Conservation (phyloP, 192 early-diverging fungal genomes). For the Umbelopsis vinacea region DNA sequence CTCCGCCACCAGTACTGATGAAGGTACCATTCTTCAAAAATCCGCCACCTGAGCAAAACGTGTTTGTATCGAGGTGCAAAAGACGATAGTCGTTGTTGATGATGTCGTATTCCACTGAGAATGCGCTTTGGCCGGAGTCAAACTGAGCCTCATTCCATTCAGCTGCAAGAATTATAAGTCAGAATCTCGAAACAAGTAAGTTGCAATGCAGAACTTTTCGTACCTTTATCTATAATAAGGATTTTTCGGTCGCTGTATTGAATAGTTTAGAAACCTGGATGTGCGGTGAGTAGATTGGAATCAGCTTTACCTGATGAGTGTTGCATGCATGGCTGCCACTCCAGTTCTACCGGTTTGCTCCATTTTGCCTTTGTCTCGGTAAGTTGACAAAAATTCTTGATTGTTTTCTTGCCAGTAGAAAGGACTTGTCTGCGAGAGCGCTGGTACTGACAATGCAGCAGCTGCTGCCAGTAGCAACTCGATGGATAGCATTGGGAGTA, state of each 20-base stretch:
- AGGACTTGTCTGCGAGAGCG: neutral
- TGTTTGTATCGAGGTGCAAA: constrained; percentile 55
- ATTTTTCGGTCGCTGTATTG: constrained; percentile 43
- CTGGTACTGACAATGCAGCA: neutral
- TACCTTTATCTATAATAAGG: constrained; percentile 59
- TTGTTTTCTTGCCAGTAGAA: constrained; percentile 27
- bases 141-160: constrained; percentile 55
- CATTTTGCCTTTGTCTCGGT: constrained; percentile 34
- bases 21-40: constrained; percentile 59
- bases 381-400: constrained; percentile 23
- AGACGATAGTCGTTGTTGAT: constrained; percentile 46
- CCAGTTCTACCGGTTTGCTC: constrained; percentile 44
- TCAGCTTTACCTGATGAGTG: constrained; percentile 41
- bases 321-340: constrained; percentile 56
- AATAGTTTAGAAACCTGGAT: no score
- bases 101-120: constrained; percentile 53
- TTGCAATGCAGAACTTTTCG: neutral
- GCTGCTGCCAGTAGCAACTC: neutral
- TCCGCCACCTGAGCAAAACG: constrained; percentile 63
- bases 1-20: constrained; percentile 56
- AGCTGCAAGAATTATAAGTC: constrained; percentile 29
- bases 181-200: neutral
- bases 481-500: constrained; percentile 15
- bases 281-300: no score
- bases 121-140: constrained; percentile 47